phyloP scores from a whole-genome alignment of 140 eudicot species.

The Oenanthe javanica region DNA sequence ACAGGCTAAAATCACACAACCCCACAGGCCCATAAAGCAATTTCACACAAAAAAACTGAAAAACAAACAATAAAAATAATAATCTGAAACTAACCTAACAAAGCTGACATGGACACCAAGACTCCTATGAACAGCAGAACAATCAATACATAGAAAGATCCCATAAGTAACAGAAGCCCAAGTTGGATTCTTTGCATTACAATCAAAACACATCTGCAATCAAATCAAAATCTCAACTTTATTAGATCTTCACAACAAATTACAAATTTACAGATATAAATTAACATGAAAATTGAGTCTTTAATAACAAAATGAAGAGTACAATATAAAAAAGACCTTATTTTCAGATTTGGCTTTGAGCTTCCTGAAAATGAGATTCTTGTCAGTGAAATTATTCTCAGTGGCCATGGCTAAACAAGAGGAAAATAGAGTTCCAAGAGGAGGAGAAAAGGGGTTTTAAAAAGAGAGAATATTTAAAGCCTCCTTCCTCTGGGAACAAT shows the following conservation, averaged over 20 bases:
- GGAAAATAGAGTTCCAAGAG: not conserved
- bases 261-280: too few relatives aligned
- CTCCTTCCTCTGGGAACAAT: conserved; percentile 12
- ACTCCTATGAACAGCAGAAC: conserved; percentile 42
- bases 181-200: conserved; percentile 35
- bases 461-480: not conserved
- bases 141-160: conserved; percentile 35
- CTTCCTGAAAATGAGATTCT: conserved; percentile 23
- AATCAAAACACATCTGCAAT: conserved; percentile 31
- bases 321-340: conserved; percentile 13
- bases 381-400: conserved; percentile 22
- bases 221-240: not conserved
- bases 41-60: too few relatives aligned
- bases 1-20: not conserved
- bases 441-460: not conserved
- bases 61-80: too few relatives aligned
- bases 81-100: conserved; percentile 32
- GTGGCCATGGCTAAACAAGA: conserved; percentile 7
- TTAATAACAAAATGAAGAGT: not conserved
- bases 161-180: conserved; percentile 42
- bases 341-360: conserved; percentile 34
- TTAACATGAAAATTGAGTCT: not conserved
- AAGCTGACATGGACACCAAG: conserved; percentile 67
- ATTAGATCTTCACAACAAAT: not conserved
- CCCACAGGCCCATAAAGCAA: not conserved